phyloP scores from a whole-genome alignment of 202 grass and related monocot genomes.

The Sporobolus alterniflorus region DNA sequence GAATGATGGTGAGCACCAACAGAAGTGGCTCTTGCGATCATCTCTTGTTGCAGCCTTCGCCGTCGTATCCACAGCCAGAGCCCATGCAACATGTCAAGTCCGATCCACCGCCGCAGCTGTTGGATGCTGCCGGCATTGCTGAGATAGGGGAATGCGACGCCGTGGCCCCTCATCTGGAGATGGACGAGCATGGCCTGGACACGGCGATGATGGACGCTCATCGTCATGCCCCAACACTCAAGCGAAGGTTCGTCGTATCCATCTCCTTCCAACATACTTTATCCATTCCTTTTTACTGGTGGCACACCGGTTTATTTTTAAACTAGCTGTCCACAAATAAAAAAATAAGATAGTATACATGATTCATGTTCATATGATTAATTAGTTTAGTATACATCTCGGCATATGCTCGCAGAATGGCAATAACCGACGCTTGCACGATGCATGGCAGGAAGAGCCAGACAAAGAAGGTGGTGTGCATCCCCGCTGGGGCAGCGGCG shows the following conservation, averaged over 20 bases:
- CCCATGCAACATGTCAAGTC: not conserved
- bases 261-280: no score
- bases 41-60: not conserved
- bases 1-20: not conserved
- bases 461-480: conserved; percentile 95
- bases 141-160: conserved; percentile 9
- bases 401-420: not conserved
- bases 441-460: conserved; percentile 64
- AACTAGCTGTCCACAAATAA: no score
- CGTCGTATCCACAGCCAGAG: not conserved
- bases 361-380: not conserved
- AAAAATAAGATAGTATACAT: no score
- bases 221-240: conserved; percentile 20
- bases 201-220: conserved; percentile 21
- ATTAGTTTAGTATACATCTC: not conserved
- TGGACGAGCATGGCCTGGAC: conserved; percentile 3
- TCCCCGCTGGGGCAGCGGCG: conserved; percentile 71
- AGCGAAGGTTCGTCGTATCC: conserved; percentile 42
- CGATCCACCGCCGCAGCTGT: not conserved
- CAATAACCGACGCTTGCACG: not conserved
- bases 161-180: conserved; percentile 5
- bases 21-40: not conserved
- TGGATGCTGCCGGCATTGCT: not conserved
- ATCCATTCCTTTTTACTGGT: no score
- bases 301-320: no score